phyloP scores from a whole-genome alignment of 345 rosid species.

The Syzygium oleosum region DNA sequence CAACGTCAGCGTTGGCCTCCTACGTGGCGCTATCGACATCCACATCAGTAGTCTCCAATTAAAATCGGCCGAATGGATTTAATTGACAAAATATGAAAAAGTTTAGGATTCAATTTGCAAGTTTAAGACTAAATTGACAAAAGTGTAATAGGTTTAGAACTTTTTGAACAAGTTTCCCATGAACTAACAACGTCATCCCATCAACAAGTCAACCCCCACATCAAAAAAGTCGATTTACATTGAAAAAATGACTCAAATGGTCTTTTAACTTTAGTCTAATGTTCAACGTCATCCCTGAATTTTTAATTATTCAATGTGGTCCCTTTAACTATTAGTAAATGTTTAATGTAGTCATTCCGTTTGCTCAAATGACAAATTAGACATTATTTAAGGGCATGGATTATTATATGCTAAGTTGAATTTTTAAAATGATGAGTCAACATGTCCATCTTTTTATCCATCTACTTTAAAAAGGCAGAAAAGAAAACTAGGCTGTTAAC shows the following conservation, averaged over 20 bases:
- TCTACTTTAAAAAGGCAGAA: not conserved
- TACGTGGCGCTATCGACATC: too few relatives aligned
- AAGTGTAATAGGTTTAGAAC: too few relatives aligned
- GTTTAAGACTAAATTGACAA: too few relatives aligned
- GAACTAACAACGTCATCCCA: not conserved
- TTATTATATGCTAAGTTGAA: not conserved
- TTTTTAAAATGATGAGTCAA: not conserved
- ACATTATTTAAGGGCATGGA: too few relatives aligned
- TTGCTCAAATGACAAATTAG: too few relatives aligned
- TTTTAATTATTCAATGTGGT: not conserved
- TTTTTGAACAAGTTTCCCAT: too few relatives aligned
- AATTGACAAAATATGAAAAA: too few relatives aligned
- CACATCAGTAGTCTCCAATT: too few relatives aligned
- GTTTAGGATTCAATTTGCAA: too few relatives aligned
- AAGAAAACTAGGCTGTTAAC: not conserved
- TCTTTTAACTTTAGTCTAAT: not conserved
- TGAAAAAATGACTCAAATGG: not conserved
- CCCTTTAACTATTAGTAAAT: not conserved
- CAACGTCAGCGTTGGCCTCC: too few relatives aligned
- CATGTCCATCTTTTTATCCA: not conserved
- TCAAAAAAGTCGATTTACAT: not conserved
- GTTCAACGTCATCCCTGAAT: rapidly evolving
- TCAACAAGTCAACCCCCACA: not conserved
- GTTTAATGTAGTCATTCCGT: rapidly evolving
- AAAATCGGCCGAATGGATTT: too few relatives aligned